A percentile compares a stretch with the other conserved stretches of the same genome.
phyloP scores from a whole-genome alignment of 139 green algal species.

The Chlorella sorokiniana region DNA sequence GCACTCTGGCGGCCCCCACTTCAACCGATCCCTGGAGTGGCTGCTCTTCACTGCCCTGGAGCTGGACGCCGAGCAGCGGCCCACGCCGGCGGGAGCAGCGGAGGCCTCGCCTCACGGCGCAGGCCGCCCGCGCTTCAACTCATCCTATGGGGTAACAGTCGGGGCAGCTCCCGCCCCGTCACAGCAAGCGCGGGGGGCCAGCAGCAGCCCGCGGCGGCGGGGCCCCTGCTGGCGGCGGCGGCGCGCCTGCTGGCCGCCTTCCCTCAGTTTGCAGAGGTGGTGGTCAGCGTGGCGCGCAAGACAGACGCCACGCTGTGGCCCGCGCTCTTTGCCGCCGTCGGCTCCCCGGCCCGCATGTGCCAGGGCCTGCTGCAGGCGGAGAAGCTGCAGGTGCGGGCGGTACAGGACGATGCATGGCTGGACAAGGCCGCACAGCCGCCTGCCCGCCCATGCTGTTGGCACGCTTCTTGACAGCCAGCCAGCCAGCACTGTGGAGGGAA shows the following conservation, averaged over 20 bases:
- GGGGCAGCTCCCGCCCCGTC: not conserved
- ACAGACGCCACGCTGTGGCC: conserved; percentile 93
- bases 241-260: no score
- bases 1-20: conserved; percentile 71
- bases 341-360: conserved; percentile 68
- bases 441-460: not conserved
- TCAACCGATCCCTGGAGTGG: conserved; percentile 93
- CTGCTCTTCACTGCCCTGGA: conserved; percentile 95
- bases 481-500: no score
- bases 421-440: not conserved
- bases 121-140: conserved; percentile 22
- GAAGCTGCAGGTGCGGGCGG: conserved; percentile 30
- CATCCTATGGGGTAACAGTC: not conserved
- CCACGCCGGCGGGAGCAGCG: not conserved
- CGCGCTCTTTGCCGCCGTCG: conserved; percentile 88
- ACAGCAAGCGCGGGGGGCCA: not conserved
- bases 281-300: conserved; percentile 94
- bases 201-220: conserved; percentile 32
- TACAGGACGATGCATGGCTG: not conserved
- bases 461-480: no score
- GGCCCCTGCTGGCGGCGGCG: conserved; percentile 72
- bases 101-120: not conserved
- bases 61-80: conserved; percentile 57
- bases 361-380: conserved; percentile 67
- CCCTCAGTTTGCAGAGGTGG: conserved; percentile 81